Percentiles rank a stretch among this genome's conserved stretches.
phyloP scores from a whole-genome alignment of 257 asterid species.

The Solanum paucissectum region DNA sequence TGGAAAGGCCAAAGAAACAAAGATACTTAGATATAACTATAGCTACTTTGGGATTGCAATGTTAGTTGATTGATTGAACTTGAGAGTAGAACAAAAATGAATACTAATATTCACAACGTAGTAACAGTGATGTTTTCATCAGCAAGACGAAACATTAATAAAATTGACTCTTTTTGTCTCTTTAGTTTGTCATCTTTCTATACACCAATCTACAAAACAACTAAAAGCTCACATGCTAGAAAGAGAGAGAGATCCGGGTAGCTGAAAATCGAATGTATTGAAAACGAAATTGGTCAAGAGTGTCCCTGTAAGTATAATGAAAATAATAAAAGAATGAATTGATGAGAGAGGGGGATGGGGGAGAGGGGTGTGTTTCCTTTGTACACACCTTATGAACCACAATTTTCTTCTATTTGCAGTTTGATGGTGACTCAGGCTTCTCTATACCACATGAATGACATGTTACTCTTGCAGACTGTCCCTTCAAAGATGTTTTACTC shows the following conservation, averaged over 20 bases:
- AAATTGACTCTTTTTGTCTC: neutral
- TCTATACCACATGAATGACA: neutral
- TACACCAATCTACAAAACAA: neutral
- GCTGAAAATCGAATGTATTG: neutral
- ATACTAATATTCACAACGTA: neutral
- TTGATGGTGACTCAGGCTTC: slow-evolving; percentile 39
- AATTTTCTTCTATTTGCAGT: neutral
- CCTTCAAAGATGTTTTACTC: neutral
- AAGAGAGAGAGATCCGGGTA: neutral
- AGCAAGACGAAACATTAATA: neutral
- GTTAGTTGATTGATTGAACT: neutral
- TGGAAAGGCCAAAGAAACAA: too few species aligned
- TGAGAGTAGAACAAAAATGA: neutral
- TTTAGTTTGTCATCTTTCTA: neutral
- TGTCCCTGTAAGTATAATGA: neutral
- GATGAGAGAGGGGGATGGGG: neutral
- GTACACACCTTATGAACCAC: slow-evolving; percentile 9
- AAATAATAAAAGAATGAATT: neutral
- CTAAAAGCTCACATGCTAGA: neutral
- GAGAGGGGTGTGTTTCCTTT: neutral
- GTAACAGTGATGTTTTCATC: neutral
- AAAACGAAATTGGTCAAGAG: neutral
- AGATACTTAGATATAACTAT: too few species aligned
- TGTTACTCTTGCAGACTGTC: neutral
- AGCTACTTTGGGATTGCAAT: neutral